Conservation (phyloP, 176 grass and related monocot genomes). For the Zoysia japonica region DNA sequence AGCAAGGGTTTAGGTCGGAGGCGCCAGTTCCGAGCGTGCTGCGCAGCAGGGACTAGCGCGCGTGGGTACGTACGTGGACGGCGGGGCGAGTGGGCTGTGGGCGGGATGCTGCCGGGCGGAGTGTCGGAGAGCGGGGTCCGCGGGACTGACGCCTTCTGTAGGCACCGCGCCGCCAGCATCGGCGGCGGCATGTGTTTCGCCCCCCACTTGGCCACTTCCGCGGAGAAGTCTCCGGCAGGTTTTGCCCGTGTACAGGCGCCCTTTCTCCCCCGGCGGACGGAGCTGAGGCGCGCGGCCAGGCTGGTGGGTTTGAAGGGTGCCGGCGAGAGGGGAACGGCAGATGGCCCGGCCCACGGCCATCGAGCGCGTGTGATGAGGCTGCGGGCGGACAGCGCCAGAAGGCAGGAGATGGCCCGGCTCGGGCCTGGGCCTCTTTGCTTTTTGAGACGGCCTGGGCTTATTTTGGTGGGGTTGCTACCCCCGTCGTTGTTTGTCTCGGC, state of each 20-base stretch:
- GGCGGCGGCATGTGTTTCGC: background rate
- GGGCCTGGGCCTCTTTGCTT: background rate
- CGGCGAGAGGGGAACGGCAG: background rate
- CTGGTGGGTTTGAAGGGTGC: background rate
- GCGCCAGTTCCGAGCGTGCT: background rate
- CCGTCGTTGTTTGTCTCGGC: background rate
- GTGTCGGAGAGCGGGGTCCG: constrained; percentile 64
- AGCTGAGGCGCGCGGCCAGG: background rate
- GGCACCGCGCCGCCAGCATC: constrained; percentile 67
- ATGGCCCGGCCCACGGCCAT: background rate
- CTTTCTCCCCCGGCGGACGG: background rate
- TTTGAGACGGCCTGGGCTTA: no score
- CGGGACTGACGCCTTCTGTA: constrained; percentile 74
- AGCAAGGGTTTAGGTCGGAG: constrained; percentile 38
- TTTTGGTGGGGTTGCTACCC: background rate
- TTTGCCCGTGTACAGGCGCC: background rate
- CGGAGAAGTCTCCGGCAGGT: background rate
- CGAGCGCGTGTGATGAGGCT: background rate
- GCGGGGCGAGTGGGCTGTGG: constrained; percentile 86
- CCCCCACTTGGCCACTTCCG: background rate
- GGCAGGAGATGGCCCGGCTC: background rate
- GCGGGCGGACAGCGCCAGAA: background rate
- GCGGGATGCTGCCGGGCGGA: constrained; percentile 69
- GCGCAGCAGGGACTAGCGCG: background rate
- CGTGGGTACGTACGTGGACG: constrained; percentile 46